Percentiles rank a stretch among this genome's conserved stretches.
Evolutionary conservation across 2,329 filamentous ascomycete species (phyloP).

Genomic region (Fusarium piperis): DNA sequence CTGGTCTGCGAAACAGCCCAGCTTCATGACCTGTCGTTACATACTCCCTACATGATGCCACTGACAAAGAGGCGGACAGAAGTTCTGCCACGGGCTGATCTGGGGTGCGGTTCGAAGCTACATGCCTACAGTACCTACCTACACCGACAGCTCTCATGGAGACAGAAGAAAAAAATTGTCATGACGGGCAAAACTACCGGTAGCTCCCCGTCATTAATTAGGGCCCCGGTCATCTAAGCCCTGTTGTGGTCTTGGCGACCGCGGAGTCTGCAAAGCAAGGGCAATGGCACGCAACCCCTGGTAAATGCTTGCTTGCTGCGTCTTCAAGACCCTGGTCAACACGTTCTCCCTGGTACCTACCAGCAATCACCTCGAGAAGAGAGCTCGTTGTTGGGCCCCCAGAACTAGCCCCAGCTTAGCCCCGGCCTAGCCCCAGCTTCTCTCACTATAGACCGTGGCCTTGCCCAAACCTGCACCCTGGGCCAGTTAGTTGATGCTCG

Average conservation of each 20-base stretch:
- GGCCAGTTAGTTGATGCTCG: conserved; percentile 15
- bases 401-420: conserved; percentile 28
- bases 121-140: conserved; percentile 2
- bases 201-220: conserved; percentile 39
- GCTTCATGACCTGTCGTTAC: background rate
- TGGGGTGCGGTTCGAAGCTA: background rate
- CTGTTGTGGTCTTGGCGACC: conserved; percentile 36
- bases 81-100: background rate
- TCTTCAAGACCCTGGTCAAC: conserved; percentile 33
- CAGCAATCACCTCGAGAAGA: conserved; percentile 30
- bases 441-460: conserved; percentile 30
- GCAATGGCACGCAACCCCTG: conserved; percentile 27
- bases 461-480: conserved; percentile 23
- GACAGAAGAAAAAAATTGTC: conserved; percentile 20
- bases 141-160: conserved; percentile 28
- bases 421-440: conserved; percentile 32
- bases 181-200: conserved; percentile 38
- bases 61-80: background rate
- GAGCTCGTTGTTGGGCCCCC: conserved; percentile 28
- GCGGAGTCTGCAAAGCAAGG: conserved; percentile 30
- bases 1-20: conserved; percentile 4
- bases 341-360: conserved; percentile 38
- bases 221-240: conserved; percentile 39
- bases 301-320: conserved; percentile 34
- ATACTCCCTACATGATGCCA: background rate